Conservation (phyloP, 768 basidiomycete genomes). For the Lactifluus pinguis region DNA sequence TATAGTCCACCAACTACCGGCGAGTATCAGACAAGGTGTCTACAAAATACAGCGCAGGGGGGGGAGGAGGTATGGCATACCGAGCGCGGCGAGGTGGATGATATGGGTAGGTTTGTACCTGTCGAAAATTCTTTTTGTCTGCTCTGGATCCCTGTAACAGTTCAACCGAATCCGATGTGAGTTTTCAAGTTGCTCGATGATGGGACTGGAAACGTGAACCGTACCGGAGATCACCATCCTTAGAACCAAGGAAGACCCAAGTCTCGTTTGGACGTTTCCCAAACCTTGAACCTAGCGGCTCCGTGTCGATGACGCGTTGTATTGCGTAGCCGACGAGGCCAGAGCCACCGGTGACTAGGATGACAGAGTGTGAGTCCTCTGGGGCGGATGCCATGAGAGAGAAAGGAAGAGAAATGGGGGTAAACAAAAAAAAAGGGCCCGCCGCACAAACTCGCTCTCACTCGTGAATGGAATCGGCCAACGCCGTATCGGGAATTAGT, state of each 20-base stretch:
- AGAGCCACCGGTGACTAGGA: conserved; percentile 78
- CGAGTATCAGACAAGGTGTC: background rate
- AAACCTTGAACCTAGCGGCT: conserved; percentile 70
- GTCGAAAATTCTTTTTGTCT: conserved; percentile 68
- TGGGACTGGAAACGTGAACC: background rate
- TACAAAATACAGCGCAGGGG: background rate
- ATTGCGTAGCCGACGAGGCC: conserved; percentile 87
- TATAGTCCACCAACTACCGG: conserved; percentile 82
- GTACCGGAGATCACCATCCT: conserved; percentile 81
- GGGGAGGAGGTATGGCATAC: conserved; percentile 33
- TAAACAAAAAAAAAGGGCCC: too few species aligned
- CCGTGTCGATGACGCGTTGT: conserved; percentile 65
- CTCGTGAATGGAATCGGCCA: too few species aligned
- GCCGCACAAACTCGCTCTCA: too few species aligned
- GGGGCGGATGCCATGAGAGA: background rate
- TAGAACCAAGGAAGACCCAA: conserved; percentile 77
- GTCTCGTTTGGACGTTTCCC: conserved; percentile 67
- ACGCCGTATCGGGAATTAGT: too few species aligned
- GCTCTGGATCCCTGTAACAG: conserved; percentile 49
- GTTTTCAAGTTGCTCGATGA: background rate
- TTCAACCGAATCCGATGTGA: background rate
- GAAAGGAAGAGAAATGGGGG: background rate
- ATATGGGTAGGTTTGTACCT: conserved; percentile 94
- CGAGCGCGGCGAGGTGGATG: conserved; percentile 91
- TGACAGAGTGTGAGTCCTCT: conserved; percentile 28